Evolutionary conservation across 2,329 filamentous ascomycete species (phyloP), one percentile per base, ranked within the genome.

Genomic region (Tolypocladium inflatum): DNA sequence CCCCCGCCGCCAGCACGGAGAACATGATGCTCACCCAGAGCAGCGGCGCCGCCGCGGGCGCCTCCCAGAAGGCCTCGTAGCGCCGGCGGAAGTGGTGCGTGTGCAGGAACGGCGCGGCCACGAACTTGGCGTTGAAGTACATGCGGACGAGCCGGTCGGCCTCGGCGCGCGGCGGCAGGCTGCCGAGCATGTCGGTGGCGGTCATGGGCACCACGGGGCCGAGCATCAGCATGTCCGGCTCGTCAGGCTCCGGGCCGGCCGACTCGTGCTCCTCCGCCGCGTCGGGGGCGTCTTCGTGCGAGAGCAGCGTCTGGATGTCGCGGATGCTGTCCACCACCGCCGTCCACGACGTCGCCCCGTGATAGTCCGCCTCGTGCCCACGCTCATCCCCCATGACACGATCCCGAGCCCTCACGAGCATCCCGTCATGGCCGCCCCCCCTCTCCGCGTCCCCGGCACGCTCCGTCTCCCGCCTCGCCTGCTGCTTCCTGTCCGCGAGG

Each of bases 11-110:
- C 43, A 81, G 62, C 53, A 80, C 73, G 7, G 78, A 80, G 59
- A 78, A 78, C 54, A 81, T 68, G 43, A 79, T 76, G 62, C 78
- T 80, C 51, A 80, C 68, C 79, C 79, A 82, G 33, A 81, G 68
- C 15, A 79, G 66, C 60, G 73, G 75, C 3, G 74, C 68, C 0
- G 68, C 66, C 4, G 67, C 62, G 1, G 77, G 74, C 4, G 71
- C 64, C 33, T 63, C 62, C 78, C 79, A 80, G 61, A 81, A 80
- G 5, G 69, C 70, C 45, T 76, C 74, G 62, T 80, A 81, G 43
- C 76, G 73, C 3, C 77, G 71, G 61, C 77, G 73, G 57, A 82
- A 82, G 63, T 80, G 72, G 37, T 67, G 69, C 2, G 67, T 64
- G 59, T 78, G 76, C 30, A 78, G 63, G 59, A 75, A 72, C 5